Conservation (phyloP, 805 yeast genomes). For the Zygoascus bituminiphila region DNA sequence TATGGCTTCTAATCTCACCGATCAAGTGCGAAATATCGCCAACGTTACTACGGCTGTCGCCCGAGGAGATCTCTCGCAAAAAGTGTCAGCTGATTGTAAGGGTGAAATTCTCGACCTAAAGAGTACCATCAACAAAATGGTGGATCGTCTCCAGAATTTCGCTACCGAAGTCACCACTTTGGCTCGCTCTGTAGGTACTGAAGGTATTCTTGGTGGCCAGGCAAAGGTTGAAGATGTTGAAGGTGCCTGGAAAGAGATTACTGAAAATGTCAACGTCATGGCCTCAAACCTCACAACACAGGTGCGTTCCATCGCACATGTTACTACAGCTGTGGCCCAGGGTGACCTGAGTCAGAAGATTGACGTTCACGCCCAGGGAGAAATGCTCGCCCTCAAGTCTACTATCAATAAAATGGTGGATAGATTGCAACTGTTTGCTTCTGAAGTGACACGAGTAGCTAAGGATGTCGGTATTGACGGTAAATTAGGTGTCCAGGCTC, state of each 20-base stretch:
- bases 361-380: slow-evolving; percentile 86
- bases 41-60: slow-evolving; percentile 86
- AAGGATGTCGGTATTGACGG: slow-evolving; percentile 92
- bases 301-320: slow-evolving; percentile 82
- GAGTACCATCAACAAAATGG: slow-evolving; percentile 82
- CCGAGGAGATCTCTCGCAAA: slow-evolving; percentile 70
- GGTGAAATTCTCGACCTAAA: slow-evolving; percentile 74
- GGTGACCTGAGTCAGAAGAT: slow-evolving; percentile 82
- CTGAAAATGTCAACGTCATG: slow-evolving; percentile 82
- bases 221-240: slow-evolving; percentile 73
- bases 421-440: slow-evolving; percentile 76
- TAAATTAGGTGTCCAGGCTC: slow-evolving; percentile 86
- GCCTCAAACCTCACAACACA: slow-evolving; percentile 80
- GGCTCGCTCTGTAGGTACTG: slow-evolving; percentile 83
- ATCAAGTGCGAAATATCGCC: slow-evolving; percentile 82
- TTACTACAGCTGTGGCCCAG: slow-evolving; percentile 85
- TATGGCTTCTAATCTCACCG: slow-evolving; percentile 81
- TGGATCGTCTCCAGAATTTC: slow-evolving; percentile 70
- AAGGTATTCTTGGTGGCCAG: slow-evolving; percentile 84
- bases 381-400: slow-evolving; percentile 72
- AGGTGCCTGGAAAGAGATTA: slow-evolving; percentile 80
- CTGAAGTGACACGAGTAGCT: slow-evolving; percentile 84
- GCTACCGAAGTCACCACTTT: slow-evolving; percentile 81
- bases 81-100: slow-evolving; percentile 79
- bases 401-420: slow-evolving; percentile 93